phyloP scores from a whole-genome alignment of 345 rosid species.

The Anastatica hierochuntica region DNA sequence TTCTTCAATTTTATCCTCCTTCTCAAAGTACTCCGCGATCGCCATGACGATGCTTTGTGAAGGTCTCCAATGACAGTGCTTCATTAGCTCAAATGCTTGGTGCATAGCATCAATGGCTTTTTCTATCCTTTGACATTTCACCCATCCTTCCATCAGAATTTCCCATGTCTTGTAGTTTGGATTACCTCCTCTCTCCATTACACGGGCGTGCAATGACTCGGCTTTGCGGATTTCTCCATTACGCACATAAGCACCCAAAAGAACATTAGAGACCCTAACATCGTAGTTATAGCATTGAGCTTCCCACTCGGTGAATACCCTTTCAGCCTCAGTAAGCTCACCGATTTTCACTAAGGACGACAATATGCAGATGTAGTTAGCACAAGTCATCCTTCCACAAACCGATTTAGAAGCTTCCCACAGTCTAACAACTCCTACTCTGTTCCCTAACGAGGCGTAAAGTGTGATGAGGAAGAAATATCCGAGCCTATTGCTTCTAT shows the following conservation, averaged over 20 bases:
- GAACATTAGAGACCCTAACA: slow-evolving; percentile 48
- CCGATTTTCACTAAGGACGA: slow-evolving; percentile 40
- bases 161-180: slow-evolving; percentile 89
- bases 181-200: slow-evolving; percentile 42
- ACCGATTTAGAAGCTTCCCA: slow-evolving; percentile 43
- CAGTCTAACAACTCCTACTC: slow-evolving; percentile 35
- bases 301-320: slow-evolving; percentile 45
- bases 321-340: slow-evolving; percentile 34
- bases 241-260: slow-evolving; percentile 44
- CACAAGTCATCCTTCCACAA: slow-evolving; percentile 40
- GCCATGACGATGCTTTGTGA: slow-evolving; percentile 30
- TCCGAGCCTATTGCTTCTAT: slow-evolving; percentile 30
- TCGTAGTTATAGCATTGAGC: slow-evolving; percentile 33
- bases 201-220: slow-evolving; percentile 33
- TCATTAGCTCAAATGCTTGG: too few relatives aligned
- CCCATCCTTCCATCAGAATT: slow-evolving; percentile 56
- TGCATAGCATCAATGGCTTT: too few relatives aligned
- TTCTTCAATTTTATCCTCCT: slow-evolving; percentile 37
- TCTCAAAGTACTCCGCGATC: slow-evolving; percentile 42
- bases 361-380: slow-evolving; percentile 43
- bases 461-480: slow-evolving; percentile 42
- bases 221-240: slow-evolving; percentile 35
- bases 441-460: slow-evolving; percentile 34
- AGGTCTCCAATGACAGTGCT: too few relatives aligned
- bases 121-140: too few relatives aligned